Evolutionary conservation across 2,329 filamentous ascomycete genomes (phyloP), one percentile per base, ranked within the genome.

Genomic region (Ustulina deusta): DNA sequence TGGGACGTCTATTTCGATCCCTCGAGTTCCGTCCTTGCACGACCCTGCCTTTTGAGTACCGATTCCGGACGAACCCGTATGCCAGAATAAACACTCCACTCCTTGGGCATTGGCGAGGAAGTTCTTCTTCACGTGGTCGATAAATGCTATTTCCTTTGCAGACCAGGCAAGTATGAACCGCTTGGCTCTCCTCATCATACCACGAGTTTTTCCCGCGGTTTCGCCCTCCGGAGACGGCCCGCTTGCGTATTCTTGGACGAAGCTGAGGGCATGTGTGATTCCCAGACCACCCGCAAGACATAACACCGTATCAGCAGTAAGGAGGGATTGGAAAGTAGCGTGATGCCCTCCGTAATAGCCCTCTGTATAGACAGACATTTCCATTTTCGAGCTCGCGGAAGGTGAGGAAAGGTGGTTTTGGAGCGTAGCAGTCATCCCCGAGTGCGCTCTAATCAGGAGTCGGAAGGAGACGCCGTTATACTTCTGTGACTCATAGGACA

Each of bases 101-200:
- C 58, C 61, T 10, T 69, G 65, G 3, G 56, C 49, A 7, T 64
- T 60, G 15, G 42, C 34, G 2, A 75, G 65, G 52, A 73, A 74
- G 34, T 68, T 70, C 4, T 40, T 34, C 54, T 61, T 65, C 25
- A 75, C 73, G 34, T 74, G 62, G 7, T 75, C 63, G 34, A 75
- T 74, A 11, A 75, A 70, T 3, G 66, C 51, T 20, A 66, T 57
- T 57, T 75, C 73, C 10, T 59, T 68, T 4, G 73, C 72, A n/a
- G 74, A 74, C 74, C 74, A 75, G 5, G 73, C 73, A 1, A 75
- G 69, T 10, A 75, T 66, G 20, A 75, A 74, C 7, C 70, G 68
- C 29, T 48, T 71, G 0, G 73, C 63, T 6, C 66, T 69, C 46
- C 56, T 65, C 73, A 75, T 73, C 7, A 71, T 61, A 1, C 67